A percentile compares a stretch with the other conserved stretches of the same genome.
phyloP scores from a whole-genome alignment of 441 rosid species.

The Sinapis alba region DNA sequence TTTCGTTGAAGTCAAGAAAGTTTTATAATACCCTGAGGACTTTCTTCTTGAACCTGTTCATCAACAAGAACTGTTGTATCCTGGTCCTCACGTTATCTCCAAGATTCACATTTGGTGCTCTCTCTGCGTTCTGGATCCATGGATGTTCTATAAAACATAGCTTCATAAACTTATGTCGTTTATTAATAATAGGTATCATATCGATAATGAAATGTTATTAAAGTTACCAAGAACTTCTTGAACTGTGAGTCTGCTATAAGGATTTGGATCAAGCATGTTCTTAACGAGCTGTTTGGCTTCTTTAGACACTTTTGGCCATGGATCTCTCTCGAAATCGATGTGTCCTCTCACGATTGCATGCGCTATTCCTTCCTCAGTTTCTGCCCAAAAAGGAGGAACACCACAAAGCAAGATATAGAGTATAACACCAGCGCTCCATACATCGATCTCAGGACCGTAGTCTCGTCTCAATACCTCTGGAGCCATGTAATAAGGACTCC shows the following conservation, averaged over 20 bases:
- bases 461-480: constrained; percentile 83
- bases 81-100: constrained; percentile 77
- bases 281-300: constrained; percentile 72
- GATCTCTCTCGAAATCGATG: constrained; percentile 75
- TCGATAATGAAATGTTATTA: neutral
- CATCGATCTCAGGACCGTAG: constrained; percentile 80
- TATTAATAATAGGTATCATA: neutral
- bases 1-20: constrained; percentile 7
- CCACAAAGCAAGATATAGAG: constrained; percentile 92
- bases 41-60: constrained; percentile 96
- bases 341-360: constrained; percentile 68
- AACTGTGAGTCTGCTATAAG: constrained; percentile 61
- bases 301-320: constrained; percentile 79
- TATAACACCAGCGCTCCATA: constrained; percentile 90
- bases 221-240: constrained; percentile 75
- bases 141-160: constrained; percentile 58
- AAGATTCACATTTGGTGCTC: constrained; percentile 66
- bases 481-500: constrained; percentile 97
- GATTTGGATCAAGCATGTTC: constrained; percentile 80
- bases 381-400: constrained; percentile 98
- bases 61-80: constrained; percentile 82
- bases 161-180: neutral
- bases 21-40: constrained; percentile 60
- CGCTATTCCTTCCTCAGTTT: constrained; percentile 90
- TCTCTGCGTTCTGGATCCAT: constrained; percentile 69